Evolutionary conservation across 352 stramenopile species (phyloP), one percentile per base, ranked within the genome.

Genomic region (Pilasporangium apinafurcum): DNA sequence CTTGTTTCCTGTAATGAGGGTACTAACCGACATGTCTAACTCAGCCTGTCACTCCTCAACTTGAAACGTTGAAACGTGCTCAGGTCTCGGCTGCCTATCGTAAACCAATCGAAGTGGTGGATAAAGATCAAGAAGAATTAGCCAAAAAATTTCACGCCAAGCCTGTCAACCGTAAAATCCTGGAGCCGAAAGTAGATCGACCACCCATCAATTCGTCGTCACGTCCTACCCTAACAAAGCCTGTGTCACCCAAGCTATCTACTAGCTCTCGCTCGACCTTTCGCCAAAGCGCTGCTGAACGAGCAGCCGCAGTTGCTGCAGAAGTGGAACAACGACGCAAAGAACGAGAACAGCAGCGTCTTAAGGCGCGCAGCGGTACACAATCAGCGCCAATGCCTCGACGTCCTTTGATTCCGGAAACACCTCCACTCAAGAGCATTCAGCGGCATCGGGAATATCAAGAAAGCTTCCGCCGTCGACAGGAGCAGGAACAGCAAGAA

Each of bases 141-240:
- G 56, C 68, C 12, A 81, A 71, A 32, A 87, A 92, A 42, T 92
- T 92, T 46, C 80, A 88, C 27, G 77, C 77, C 24, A 53, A 65
- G 4, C 77, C 80, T n/a, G 51, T 92, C 17, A 78, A 68, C 29
- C 62, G 62, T 20, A 62, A 51, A 12, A 71, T 91, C 28, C 50
- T 91, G 13, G 59, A 78, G 33, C 44, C 64, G 0, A 48, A 40
- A n/a, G 37, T 22, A n/a, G 18, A 22, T 8, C 68, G 62, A 25
- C 46, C 60, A 8, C 49, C 43, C 1, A 52, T 49, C 37, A 26
- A 43, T 14, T 51, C 27, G 13, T 27, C 58, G 14, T 60, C 57
- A 37, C 45, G 37, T 2, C 61, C 68, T 32, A 47, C 59, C 4
- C 58, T 84, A 18, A 80, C 65, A 16, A 62, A 68, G 22, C 58